Conservation (phyloP, 1,284 basidiomycete species). For the Malassezia sp. region DNA sequence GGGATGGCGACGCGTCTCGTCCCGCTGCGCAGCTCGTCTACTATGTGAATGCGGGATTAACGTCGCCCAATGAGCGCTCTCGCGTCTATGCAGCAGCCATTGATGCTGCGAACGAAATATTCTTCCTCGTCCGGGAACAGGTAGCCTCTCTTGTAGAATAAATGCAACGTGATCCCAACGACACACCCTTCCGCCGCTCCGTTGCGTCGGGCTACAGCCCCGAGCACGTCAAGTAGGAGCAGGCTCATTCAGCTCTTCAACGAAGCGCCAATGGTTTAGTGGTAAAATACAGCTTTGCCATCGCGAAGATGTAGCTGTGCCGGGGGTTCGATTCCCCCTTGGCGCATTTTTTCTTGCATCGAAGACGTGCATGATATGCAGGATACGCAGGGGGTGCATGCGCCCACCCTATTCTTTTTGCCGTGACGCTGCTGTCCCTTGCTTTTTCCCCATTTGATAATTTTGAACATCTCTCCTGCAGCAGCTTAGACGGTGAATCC, state of each 20-base stretch:
- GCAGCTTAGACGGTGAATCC: too few species aligned
- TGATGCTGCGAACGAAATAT: background rate
- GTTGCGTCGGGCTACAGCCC: too few species aligned
- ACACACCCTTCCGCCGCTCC: too few species aligned
- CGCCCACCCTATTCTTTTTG: too few species aligned
- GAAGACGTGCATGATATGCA: too few species aligned
- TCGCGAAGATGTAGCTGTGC: constrained; percentile 17
- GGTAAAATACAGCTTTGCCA: constrained; percentile 23
- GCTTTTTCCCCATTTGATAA: too few species aligned
- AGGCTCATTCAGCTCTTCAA: too few species aligned
- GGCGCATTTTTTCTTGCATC: constrained; percentile 13
- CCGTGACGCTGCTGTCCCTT: too few species aligned
- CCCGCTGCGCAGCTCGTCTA: constrained; percentile 3
- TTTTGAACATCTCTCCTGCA: too few species aligned
- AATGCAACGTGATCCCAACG: too few species aligned
- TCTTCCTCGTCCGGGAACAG: background rate
- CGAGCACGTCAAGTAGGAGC: too few species aligned
- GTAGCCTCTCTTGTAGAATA: constrained; percentile 3
- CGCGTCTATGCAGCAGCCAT: background rate
- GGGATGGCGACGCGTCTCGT: background rate
- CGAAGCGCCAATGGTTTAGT: constrained; percentile 20
- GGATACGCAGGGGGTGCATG: too few species aligned
- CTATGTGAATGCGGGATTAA: constrained; percentile 1
- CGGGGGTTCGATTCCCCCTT: constrained; percentile 23
- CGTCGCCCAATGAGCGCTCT: background rate